phyloP scores from a whole-genome alignment of 2,329 filamentous ascomycete genomes.

The Aspergillus bombycis region DNA sequence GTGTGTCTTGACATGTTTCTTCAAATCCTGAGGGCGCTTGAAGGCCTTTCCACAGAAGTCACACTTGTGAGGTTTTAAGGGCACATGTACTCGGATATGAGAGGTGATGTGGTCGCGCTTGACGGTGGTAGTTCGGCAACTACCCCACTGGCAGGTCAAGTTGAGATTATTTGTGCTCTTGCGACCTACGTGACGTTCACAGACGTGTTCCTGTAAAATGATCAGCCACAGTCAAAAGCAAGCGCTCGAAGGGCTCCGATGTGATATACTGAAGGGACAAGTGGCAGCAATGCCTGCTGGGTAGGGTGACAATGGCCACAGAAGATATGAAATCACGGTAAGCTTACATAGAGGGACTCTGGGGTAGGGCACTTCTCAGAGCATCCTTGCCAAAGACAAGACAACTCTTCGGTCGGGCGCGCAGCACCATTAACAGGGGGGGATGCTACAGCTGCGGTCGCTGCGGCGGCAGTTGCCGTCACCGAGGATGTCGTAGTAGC shows the following conservation, averaged over 20 bases:
- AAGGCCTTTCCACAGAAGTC: constrained; percentile 99
- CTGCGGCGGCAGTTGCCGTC: constrained; percentile 39
- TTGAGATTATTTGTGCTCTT: constrained; percentile 99
- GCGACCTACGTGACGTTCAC: constrained; percentile 95
- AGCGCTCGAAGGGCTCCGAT: neutral
- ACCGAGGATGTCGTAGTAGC: constrained; percentile 34
- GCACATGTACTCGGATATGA: constrained; percentile 98
- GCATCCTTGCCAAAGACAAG: constrained; percentile 66
- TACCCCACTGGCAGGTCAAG: constrained; percentile 95
- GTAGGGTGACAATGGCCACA: neutral
- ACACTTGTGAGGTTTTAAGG: constrained; percentile 97
- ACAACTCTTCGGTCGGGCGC: constrained; percentile 42
- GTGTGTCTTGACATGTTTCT: constrained; percentile 99
- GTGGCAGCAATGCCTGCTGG: constrained; percentile 3
- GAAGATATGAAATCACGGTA: neutral
- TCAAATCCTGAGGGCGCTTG: constrained; percentile 97
- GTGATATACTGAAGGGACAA: constrained; percentile 7
- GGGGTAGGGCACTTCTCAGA: constrained; percentile 61
- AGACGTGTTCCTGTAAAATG: constrained; percentile 80
- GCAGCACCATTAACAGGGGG: constrained; percentile 33
- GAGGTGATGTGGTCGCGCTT: constrained; percentile 99
- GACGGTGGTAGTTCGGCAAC: constrained; percentile 92
- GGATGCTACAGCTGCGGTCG: constrained; percentile 40
- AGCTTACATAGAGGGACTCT: constrained; percentile 64
- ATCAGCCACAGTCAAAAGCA: neutral